Evolutionary conservation across 1,284 basidiomycete genomes (phyloP).

Genomic region (Abortiporus biennis): DNA sequence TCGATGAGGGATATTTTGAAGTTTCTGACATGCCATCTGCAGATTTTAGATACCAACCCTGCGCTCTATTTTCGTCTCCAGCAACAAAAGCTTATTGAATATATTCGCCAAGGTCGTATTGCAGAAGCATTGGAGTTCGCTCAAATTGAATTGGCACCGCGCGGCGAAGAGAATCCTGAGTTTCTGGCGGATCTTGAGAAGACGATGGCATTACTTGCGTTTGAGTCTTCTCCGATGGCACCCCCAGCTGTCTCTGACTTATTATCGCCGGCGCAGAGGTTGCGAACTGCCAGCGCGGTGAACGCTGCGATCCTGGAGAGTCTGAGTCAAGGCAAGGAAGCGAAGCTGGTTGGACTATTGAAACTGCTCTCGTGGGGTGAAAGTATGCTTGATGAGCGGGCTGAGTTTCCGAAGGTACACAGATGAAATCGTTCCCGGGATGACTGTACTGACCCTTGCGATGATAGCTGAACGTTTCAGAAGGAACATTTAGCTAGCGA

Average conservation of each 20-base stretch:
- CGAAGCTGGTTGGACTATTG: conserved; percentile 84
- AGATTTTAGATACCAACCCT: conserved; percentile 95
- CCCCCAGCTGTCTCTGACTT: conserved; percentile 73
- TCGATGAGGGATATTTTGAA: conserved; percentile 11
- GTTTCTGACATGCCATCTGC: conserved; percentile 10
- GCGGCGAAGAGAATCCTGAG: conserved; percentile 92
- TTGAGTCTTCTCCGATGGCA: conserved; percentile 62
- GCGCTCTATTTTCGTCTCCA: conserved; percentile 89
- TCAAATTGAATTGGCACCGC: conserved; percentile 88
- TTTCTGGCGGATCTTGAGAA: conserved; percentile 89
- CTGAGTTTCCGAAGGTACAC: conserved; percentile 68
- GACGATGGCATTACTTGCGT: conserved; percentile 94
- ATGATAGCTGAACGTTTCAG: conserved; percentile 21
- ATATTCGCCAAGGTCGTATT: conserved; percentile 80
- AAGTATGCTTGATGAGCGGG: conserved; percentile 66
- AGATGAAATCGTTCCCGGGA: neutral
- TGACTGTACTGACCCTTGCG: neutral
- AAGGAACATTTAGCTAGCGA: conserved; percentile 25
- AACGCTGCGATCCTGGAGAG: conserved; percentile 93
- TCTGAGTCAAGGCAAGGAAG: conserved; percentile 87
- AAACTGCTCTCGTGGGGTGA: conserved; percentile 89
- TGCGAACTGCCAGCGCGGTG: conserved; percentile 91
- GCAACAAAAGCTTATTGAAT: conserved; percentile 93
- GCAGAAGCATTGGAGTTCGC: conserved; percentile 86
- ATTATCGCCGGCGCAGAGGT: conserved; percentile 79